Evolutionary conservation across 371 early-diverging fungal genomes (phyloP), one percentile per base, ranked within the genome.

Genomic region (Haplosporangium sp.): DNA sequence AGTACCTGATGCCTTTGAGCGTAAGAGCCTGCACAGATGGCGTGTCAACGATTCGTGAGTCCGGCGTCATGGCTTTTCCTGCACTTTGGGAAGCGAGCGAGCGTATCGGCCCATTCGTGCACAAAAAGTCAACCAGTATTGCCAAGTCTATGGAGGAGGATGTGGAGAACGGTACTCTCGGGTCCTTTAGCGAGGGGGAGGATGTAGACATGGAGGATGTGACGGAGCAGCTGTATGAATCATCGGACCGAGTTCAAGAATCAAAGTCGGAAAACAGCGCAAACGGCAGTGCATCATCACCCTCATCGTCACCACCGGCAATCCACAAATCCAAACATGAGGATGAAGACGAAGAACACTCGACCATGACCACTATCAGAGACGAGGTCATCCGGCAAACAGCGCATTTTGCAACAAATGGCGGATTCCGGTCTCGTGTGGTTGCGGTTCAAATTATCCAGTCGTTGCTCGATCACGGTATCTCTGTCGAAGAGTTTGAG

Each of bases 11-110:
- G 16, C 88, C 88, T 12, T 45, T 88, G 40, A 85, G 83, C 0
- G 81, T 86, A n/a, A 71, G 83, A 41, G 88, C 86, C 6, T 86
- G 87, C 64, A 82, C 84, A 14, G 88, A 88, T 64, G 82, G 83
- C 54, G 85, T 83, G 50, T 86, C 88, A 1, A 83, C 85, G 46
- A 86, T 88, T 5, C 75, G 88, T 41, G 83, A 85, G 55, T 85
- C 86, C 0, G 88, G 86, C 37, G 84, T 86, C 8, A 73, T 83
- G 62, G 74, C 84, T 7, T 83, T 85, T 65, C 83, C 82, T 67
- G 53, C 70, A 4, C 64, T 69, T 51, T 69, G 70, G 70, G 70
- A 69, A 40, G 70, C 70, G 0, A 63, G 64, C 13, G 45, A 41
- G 46, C 70, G 63, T 5, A 38, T 69, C 14, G 70, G 70, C 10